Percentiles rank a stretch among this genome's conserved stretches.
Evolutionary conservation across 2,329 filamentous ascomycete genomes (phyloP).

Genomic region (Aspergillus sp.): DNA sequence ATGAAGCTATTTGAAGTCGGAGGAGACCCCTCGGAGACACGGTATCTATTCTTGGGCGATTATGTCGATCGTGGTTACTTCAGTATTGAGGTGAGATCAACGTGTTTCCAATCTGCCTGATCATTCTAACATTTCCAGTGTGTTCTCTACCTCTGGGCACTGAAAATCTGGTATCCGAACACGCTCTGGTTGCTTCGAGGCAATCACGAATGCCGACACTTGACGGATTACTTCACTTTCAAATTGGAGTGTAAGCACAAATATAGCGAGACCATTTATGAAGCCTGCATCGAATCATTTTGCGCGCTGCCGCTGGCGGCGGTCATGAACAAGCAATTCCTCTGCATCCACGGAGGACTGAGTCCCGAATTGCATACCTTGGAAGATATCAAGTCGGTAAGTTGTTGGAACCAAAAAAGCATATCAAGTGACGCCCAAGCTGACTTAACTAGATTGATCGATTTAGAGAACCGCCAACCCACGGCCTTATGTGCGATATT

Average conservation of each 20-base stretch:
- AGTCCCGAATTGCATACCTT: slow-evolving; percentile 95
- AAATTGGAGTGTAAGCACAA: slow-evolving; percentile 99
- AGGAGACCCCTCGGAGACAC: slow-evolving; percentile 90
- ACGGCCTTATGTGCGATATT: slow-evolving; percentile 98
- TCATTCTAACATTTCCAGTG: slow-evolving; percentile 54
- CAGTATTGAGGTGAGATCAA: slow-evolving; percentile 74
- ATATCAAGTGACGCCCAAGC: background rate
- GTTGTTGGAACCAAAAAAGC: slow-evolving; percentile 33
- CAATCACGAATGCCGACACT: slow-evolving; percentile 97
- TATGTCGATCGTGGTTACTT: slow-evolving; percentile 99
- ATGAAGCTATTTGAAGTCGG: slow-evolving; percentile 99
- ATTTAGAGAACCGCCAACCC: slow-evolving; percentile 94
- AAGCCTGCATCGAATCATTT: slow-evolving; percentile 98
- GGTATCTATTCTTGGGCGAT: slow-evolving; percentile 95
- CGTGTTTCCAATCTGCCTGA: background rate
- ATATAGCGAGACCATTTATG: slow-evolving; percentile 93
- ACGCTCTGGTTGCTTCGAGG: slow-evolving; percentile 94
- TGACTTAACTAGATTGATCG: slow-evolving; percentile 73
- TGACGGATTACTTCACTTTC: slow-evolving; percentile 99
- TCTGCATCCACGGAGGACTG: slow-evolving; percentile 95
- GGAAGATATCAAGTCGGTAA: slow-evolving; percentile 84
- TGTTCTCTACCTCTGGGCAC: slow-evolving; percentile 92
- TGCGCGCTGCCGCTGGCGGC: slow-evolving; percentile 89
- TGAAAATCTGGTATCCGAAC: slow-evolving; percentile 99
- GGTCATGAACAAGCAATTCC: slow-evolving; percentile 99